Evolutionary conservation across 192 early-diverging fungal species (phyloP), one percentile per base, ranked within the genome.

Genomic region (Allomyces macrogynus): DNA sequence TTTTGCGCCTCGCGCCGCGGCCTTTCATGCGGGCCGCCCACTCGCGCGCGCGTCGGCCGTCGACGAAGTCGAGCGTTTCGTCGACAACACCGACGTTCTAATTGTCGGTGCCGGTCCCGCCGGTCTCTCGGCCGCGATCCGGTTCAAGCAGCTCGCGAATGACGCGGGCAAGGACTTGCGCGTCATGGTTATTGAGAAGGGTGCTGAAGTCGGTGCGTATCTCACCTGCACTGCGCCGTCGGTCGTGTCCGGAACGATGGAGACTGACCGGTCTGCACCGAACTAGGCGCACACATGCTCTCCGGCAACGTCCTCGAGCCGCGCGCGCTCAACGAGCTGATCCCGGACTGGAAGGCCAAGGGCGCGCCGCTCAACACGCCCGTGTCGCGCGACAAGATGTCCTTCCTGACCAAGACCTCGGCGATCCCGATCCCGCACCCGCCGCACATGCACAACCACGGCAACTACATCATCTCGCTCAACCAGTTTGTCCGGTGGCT

Each of bases 291-390:
- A 20, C 95, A 99, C 73, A 99, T 84, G 44, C 77, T 99, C 11
- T 94, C 91, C 54, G 95, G 95, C 16, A 92, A 92, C 22, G 93
- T 96, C 57, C 72, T 99, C 26, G 95, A 99, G 70, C 86, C 91
- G 5, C 80, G 86, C 4, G 89, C 95, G 9, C 72, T 99, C 63
- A 79, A 95, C 68, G 95, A 99, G 76, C 76, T 99, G 68, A 91
- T 99, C 43, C 95, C 95, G 24, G 88, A 96, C 69, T 99, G 93
- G 93, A 93, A 90, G 75, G 92, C 93, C 63, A 88, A 82, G 70
- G 91, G 89, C 8, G 93, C 95, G 1, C 95, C 95, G 20, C 76
- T 99, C 43, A 85, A 90, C 73, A 85, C 85, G 65, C 91, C 89
- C 5, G 95, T 85, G 4, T 70, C 79, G 4, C 75, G 85, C 32